Evolutionary conservation across 1,139 yeast species (phyloP), one percentile per base, ranked within the genome.

Genomic region (Pichia sp.): DNA sequence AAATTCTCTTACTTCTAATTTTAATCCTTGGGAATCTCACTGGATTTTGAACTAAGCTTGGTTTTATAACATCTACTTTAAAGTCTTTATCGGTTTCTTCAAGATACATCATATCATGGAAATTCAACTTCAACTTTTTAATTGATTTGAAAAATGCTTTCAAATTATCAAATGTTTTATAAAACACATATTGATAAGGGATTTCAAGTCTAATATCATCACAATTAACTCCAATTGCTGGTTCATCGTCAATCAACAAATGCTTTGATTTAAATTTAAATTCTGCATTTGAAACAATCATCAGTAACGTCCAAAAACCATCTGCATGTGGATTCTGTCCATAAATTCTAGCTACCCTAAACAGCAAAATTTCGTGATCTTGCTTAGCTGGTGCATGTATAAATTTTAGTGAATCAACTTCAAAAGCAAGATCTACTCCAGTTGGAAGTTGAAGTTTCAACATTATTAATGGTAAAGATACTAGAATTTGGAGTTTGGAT

Each of bases 141-240:
- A 74, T 58, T 0, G 81, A 67, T 53, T 83, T 83, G 7, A 73
- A 57, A 30, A 80, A 66, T 0, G 82, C 73, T 3, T 85, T 73
- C 20, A 82, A 56, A 54, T 78, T 80, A 54, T 83, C 89, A 61
- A 83, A 80, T 1, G 82, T 63, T 54, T 68, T 69, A 59, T 78
- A 80, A 39, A 79, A 60, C 20, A 61, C 49, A 39, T 59, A 62
- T 39, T 62, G 64, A 47, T 57, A 61, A 2, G 66, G 65, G 27
- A 61, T 55, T 43, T 59, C 63, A 43, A 61, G 53, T 46, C 63
- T 45, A 22, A 56, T 46, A 5, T 62, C 53, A 26, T 55, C 46
- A 23, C 59, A 53, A 29, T 33, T 44, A 12, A 59, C 32, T 10
- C 35, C 36, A 29, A 54, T 42, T 30, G 40, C 40, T 3, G 45